These are phyloP conservation scores for Ceratonia siliqua DNA, from an alignment of 306 rosid species.

Conservation along the genomic window DNA sequence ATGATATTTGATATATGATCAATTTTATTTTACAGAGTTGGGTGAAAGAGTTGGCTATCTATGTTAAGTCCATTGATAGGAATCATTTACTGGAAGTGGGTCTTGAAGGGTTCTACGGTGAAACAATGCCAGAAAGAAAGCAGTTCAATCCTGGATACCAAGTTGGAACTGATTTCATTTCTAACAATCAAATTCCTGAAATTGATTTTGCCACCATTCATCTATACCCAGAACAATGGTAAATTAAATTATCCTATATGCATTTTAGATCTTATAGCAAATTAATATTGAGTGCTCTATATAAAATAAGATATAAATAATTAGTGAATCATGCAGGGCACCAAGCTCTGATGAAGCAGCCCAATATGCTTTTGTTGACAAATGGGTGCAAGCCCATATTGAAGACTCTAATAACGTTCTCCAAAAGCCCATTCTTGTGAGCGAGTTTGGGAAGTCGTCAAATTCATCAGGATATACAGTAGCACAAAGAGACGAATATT, in stretches of 20 bases:
- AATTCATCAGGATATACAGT: conserved; percentile 26
- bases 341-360: background rate
- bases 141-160: conserved; percentile 34
- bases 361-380: conserved; percentile 34
- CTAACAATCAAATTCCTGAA: conserved; percentile 45
- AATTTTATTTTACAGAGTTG: conserved; percentile 37
- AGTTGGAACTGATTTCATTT: conserved; percentile 53
- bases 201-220: conserved; percentile 48
- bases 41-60: conserved; percentile 46
- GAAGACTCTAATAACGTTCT: conserved; percentile 17
- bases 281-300: no score
- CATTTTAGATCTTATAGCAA: no score
- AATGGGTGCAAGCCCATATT: conserved; percentile 34
- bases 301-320: no score
- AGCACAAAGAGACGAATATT: conserved; percentile 25
- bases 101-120: conserved; percentile 50
- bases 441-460: conserved; percentile 44
- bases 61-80: conserved; percentile 45
- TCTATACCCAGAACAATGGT: conserved; percentile 45
- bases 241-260: no score
- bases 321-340: conserved; percentile 38
- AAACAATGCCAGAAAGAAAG: conserved; percentile 34
- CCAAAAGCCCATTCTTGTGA: conserved; percentile 34
- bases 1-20: background rate
- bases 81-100: conserved; percentile 47